Conservation (phyloP, 176 grass and related monocot genomes). For the Lolium perenne region DNA sequence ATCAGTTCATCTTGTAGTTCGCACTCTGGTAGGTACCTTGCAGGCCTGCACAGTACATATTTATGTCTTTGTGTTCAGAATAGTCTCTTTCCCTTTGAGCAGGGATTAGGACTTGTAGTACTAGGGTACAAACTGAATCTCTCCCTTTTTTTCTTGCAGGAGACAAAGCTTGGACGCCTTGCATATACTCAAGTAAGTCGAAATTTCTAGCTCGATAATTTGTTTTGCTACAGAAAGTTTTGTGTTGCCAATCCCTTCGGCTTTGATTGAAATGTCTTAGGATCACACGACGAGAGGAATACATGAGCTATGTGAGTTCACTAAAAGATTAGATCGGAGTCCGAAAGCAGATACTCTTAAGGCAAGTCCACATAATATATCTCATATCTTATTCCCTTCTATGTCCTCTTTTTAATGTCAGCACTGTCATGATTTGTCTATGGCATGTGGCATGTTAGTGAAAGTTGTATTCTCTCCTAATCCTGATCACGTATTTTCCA, state of each 20-base stretch:
- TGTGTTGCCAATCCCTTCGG: constrained; percentile 24
- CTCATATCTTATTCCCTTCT: background rate
- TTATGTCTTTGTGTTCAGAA: background rate
- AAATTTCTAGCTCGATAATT: constrained; percentile 11
- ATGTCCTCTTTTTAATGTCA: background rate
- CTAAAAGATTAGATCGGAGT: constrained; percentile 73
- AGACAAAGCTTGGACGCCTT: constrained; percentile 76
- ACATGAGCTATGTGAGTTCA: constrained; percentile 80
- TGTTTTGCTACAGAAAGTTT: constrained; percentile 18
- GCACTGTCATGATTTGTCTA: background rate
- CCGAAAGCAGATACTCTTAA: constrained; percentile 57
- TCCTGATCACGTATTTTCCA: constrained; percentile 35
- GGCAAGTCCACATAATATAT: constrained; percentile 45
- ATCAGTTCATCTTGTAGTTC: constrained; percentile 87
- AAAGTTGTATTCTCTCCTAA: background rate
- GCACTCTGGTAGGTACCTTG: constrained; percentile 70
- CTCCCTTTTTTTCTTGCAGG: constrained; percentile 60
- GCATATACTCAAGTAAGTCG: constrained; percentile 76
- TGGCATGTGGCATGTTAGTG: constrained; percentile 24
- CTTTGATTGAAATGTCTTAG: constrained; percentile 48
- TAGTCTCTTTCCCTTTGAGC: constrained; percentile 10
- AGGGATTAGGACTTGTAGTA: background rate
- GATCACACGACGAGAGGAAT: constrained; percentile 76
- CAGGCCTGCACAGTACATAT: constrained; percentile 17
- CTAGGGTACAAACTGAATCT: constrained; percentile 47